These are phyloP conservation scores for Epithemia pelagica DNA, from an alignment of 108 stramenopile species.

Conservation along the genomic window DNA sequence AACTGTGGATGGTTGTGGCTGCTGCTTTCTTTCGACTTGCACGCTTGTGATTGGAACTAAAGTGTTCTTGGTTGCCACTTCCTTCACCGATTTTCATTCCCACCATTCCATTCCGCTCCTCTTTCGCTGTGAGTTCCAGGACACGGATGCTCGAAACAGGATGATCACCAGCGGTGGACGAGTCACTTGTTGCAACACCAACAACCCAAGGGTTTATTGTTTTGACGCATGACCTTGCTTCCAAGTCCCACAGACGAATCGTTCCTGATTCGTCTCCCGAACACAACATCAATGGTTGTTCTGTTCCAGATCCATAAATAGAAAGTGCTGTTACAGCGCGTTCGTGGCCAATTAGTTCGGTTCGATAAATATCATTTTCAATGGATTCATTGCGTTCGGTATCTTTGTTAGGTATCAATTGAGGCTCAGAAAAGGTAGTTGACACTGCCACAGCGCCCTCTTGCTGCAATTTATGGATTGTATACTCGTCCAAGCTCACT, in stretches of 20 bases:
- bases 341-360: conserved; percentile 64
- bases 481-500: conserved; percentile 61
- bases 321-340: conserved; percentile 37
- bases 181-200: conserved; percentile 5
- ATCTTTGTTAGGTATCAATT: neutral
- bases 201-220: conserved; percentile 62
- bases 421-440: neutral
- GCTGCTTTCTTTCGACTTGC: neutral
- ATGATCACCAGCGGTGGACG: conserved; percentile 12
- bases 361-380: conserved; percentile 13
- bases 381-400: neutral
- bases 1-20: conserved; percentile 3
- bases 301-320: neutral
- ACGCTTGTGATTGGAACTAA: neutral
- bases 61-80: no score
- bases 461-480: conserved; percentile 42
- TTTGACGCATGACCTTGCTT: conserved; percentile 53
- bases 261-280: conserved; percentile 70
- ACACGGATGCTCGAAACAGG: conserved; percentile 33
- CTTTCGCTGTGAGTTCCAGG: neutral
- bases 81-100: neutral
- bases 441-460: conserved; percentile 16
- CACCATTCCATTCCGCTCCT: neutral
- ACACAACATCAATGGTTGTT: conserved; percentile 30
- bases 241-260: conserved; percentile 76